A percentile compares a stretch with the other conserved stretches of the same genome.
phyloP scores from a whole-genome alignment of 306 rosid genomes.

The Gillenia trifoliata region DNA sequence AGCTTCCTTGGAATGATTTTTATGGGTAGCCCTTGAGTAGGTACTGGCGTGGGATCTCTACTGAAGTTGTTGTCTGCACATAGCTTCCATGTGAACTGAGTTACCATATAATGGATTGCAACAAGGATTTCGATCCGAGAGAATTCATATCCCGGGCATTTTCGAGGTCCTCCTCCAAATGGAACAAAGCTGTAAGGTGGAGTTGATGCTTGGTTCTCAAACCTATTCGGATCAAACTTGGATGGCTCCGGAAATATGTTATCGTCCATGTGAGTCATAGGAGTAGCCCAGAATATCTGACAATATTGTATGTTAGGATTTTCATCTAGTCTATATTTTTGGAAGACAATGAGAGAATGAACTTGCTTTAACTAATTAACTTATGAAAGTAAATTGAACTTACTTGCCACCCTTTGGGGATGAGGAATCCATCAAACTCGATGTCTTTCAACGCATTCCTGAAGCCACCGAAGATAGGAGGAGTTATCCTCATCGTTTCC shows the following conservation, averaged over 20 bases:
- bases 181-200: constrained; percentile 56
- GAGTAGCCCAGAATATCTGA: constrained; percentile 65
- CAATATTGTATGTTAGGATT: neutral
- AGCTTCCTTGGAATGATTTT: constrained; percentile 37
- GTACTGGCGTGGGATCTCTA: constrained; percentile 58
- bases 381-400: constrained; percentile 12
- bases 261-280: constrained; percentile 65
- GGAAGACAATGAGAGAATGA: neutral
- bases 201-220: constrained; percentile 45
- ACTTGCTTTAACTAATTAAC: neutral
- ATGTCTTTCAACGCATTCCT: constrained; percentile 48
- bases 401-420: constrained; percentile 94
- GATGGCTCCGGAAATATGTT: constrained; percentile 53
- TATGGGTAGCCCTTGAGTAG: constrained; percentile 54
- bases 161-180: constrained; percentile 66
- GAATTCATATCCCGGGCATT: constrained; percentile 66
- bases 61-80: constrained; percentile 43
- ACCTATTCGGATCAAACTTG: constrained; percentile 68
- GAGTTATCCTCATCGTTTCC: constrained; percentile 61
- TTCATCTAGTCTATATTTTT: neutral
- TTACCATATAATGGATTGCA: constrained; percentile 58
- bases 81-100: constrained; percentile 66
- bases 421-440: constrained; percentile 53
- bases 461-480: constrained; percentile 65
- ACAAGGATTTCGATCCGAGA: constrained; percentile 59